Base-by-base conservation (phyloP, 495 filamentous ascomycete species). In the Penicillium mononematosum region DNA sequence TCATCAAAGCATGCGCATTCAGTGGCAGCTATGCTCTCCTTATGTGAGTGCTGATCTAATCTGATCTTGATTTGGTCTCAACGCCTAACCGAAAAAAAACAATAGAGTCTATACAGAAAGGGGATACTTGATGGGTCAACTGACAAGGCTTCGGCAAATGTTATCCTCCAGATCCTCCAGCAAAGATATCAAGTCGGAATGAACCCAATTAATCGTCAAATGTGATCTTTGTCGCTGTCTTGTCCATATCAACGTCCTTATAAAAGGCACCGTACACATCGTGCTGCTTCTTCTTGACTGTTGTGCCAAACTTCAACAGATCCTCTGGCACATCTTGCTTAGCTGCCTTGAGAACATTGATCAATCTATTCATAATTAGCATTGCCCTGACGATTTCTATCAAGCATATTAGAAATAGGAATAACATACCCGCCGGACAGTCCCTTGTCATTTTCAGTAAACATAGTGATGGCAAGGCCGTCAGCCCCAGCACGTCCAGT, bases 261-360 rank as follows among this genome's bases (percentile, higher is more conserved):
- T 84, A 95, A 65, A 96, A 97, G 1, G 90, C 89, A 44, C 94
- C 94, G 69, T 97, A 98, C 9, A 85, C 85, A 52, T 88, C 88
- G 72, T 98, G 93, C 42, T 83, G 84, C 89, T 97, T 98, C 81
- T 95, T 96, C 82, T 97, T 98, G 31, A 98, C 94, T 14, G 92
- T 97, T n/a, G 89, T 93, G 52, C 94, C 94, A 59, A 96, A 98
- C 67, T 94, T 96, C 58, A 96, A 70, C 36, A 98, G 74, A 12
- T 85, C 88, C 36, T 96, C 90, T 5, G 94, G 94, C 1, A 98
- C 88, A 5, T 85, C 80, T 66, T 98, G 94, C 48, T 89, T 88
- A 5, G 94, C 92, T 10, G 85, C 89, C 68, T 88, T 91, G 38
- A 98, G 79, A 47, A 98, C 91, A 67, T 97, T 97, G 70, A 97